Evolutionary conservation across 495 filamentous ascomycete genomes (phyloP).

Genomic region (Glonium stellatum): DNA sequence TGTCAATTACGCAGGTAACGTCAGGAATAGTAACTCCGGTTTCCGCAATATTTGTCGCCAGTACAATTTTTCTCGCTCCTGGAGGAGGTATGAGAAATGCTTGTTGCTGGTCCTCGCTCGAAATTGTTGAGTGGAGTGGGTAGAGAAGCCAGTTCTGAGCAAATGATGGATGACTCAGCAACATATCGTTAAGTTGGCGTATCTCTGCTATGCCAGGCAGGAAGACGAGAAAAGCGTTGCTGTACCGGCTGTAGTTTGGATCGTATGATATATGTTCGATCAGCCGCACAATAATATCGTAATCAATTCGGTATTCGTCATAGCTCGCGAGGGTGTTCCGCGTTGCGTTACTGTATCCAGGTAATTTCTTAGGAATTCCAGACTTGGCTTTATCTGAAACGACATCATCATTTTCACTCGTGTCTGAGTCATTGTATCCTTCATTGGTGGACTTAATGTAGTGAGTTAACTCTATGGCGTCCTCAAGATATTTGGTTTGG

Average conservation of each 20-base stretch:
- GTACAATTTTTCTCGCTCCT: constrained; percentile 80
- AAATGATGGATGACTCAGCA: constrained; percentile 65
- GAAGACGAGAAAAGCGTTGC: constrained; percentile 89
- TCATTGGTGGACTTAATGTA: constrained; percentile 10
- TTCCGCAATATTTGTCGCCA: constrained; percentile 95
- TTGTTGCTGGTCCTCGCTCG: constrained; percentile 91
- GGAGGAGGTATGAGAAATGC: constrained; percentile 79
- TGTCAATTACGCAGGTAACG: constrained; percentile 90
- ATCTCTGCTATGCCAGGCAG: constrained; percentile 93
- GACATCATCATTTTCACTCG: constrained; percentile 50
- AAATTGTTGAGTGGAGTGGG: constrained; percentile 85
- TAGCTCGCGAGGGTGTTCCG: constrained; percentile 63
- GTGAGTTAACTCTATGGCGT: constrained; percentile 72
- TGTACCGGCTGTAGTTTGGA: constrained; percentile 58
- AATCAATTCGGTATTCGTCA: constrained; percentile 83
- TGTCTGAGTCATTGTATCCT: constrained; percentile 16
- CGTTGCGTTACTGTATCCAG: constrained; percentile 66
- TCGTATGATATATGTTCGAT: constrained; percentile 64
- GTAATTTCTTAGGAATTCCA: constrained; percentile 41
- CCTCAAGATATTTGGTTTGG: constrained; percentile 77
- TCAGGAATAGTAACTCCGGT: constrained; percentile 97
- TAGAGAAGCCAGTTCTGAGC: constrained; percentile 68
- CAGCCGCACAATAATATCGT: constrained; percentile 68
- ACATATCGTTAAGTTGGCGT: constrained; percentile 72
- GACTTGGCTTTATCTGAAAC: constrained; percentile 21